Conservation (phyloP, 768 basidiomycete species). For the Psilocybe azurescens region DNA sequence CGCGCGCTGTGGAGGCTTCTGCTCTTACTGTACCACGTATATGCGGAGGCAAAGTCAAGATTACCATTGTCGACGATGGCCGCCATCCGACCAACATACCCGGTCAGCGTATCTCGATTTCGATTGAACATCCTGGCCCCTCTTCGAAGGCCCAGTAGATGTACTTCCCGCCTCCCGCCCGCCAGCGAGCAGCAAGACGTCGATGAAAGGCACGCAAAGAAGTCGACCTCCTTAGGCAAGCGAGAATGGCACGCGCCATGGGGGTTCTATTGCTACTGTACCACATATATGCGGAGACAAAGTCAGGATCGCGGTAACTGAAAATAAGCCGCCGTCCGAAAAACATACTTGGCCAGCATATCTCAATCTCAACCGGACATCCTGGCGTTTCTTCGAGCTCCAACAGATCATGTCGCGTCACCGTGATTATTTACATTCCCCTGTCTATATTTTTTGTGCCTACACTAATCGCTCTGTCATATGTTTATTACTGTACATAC, state of each 20-base stretch:
- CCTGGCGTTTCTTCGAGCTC: not conserved
- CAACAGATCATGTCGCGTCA: too few species aligned
- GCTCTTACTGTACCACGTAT: not conserved
- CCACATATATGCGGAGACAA: constrained; percentile 26
- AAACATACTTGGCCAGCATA: constrained; percentile 32
- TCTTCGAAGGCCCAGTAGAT: not conserved
- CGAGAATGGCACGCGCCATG: not conserved
- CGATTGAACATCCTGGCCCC: constrained; percentile 19
- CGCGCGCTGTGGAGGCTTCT: not conserved
- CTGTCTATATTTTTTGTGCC: too few species aligned
- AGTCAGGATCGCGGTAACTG: constrained; percentile 24
- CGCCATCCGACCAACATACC: constrained; percentile 31
- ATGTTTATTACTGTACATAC: too few species aligned
- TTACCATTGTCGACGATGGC: constrained; percentile 27
- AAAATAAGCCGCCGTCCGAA: constrained; percentile 31
- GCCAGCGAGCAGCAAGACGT: not conserved
- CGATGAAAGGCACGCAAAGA: constrained; percentile 14
- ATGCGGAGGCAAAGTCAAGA: constrained; percentile 29
- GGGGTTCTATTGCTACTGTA: not conserved
- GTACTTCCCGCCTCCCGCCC: not conserved
- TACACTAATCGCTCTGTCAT: too few species aligned
- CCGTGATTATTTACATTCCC: too few species aligned
- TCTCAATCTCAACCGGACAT: constrained; percentile 28
- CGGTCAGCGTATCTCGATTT: constrained; percentile 32
- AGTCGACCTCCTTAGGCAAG: constrained; percentile 15